Conservation (phyloP, 768 basidiomycete genomes). For the Chalciporus chontae region DNA sequence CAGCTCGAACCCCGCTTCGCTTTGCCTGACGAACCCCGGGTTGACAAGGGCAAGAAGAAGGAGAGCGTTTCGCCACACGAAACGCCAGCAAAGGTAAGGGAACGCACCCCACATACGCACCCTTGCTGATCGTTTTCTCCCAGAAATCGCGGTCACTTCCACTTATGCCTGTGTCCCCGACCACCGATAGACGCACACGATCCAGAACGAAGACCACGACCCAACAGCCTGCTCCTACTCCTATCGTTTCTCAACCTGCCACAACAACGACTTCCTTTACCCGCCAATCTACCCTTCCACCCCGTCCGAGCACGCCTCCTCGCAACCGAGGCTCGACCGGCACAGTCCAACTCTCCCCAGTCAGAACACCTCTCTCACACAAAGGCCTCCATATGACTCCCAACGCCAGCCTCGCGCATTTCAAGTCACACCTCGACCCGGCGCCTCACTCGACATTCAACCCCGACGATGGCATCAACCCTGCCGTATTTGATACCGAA, state of each 20-base stretch:
- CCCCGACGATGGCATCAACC: constrained; percentile 32
- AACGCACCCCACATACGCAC: not conserved
- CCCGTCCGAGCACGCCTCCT: constrained; percentile 39
- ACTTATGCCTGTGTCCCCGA: constrained; percentile 47
- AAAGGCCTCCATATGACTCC: constrained; percentile 70
- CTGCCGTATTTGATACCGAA: constrained; percentile 34
- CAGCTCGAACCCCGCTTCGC: constrained; percentile 10
- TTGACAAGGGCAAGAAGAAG: constrained; percentile 17
- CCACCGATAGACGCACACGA: constrained; percentile 34
- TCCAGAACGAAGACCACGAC: constrained; percentile 18
- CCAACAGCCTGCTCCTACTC: constrained; percentile 16
- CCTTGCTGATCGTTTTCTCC: constrained; percentile 1
- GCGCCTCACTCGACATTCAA: constrained; percentile 39
- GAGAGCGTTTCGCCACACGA: constrained; percentile 13
- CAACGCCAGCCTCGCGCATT: constrained; percentile 59
- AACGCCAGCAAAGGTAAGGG: constrained; percentile 28
- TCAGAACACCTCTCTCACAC: constrained; percentile 66
- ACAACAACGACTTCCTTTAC: constrained; percentile 11
- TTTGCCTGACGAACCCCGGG: constrained; percentile 7
- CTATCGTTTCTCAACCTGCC: constrained; percentile 26
- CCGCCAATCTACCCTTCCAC: constrained; percentile 35
- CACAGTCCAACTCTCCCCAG: constrained; percentile 50
- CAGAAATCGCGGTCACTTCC: constrained; percentile 38
- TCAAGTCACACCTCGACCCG: constrained; percentile 66
- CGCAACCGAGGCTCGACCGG: constrained; percentile 19